A percentile compares a stretch with the other conserved stretches of the same genome.
Evolutionary conservation across 805 yeast genomes (phyloP).

Genomic region (Saccharomyces kudriavzevii): DNA sequence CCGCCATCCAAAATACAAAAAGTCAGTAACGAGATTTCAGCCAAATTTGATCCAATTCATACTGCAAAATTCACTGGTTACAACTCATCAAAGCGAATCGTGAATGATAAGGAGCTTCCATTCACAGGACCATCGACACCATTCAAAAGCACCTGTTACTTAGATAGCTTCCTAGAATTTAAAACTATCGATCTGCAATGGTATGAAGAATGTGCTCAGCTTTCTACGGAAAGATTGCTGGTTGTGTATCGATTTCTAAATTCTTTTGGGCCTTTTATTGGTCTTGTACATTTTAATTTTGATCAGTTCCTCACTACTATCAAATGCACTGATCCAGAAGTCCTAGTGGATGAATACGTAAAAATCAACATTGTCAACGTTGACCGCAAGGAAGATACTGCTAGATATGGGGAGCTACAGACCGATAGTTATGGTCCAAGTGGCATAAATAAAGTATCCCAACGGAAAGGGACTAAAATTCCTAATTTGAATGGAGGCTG

Average conservation of each 20-base stretch:
- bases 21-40: background rate
- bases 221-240: conserved; percentile 10
- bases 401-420: background rate
- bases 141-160: conserved; percentile 8
- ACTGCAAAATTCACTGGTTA: background rate
- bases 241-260: conserved; percentile 19
- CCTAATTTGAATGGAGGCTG: background rate
- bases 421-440: conserved; percentile 9
- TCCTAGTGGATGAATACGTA: conserved; percentile 17
- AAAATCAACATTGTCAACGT: conserved; percentile 2
- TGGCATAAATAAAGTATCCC: background rate
- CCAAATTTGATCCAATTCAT: background rate
- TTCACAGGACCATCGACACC: conserved; percentile 15
- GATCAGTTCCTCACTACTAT: conserved; percentile 21
- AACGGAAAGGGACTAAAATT: background rate
- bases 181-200: conserved; percentile 4
- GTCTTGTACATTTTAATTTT: conserved; percentile 15
- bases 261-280: conserved; percentile 14
- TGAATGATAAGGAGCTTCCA: conserved; percentile 14
- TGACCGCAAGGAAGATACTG: conserved; percentile 2
- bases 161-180: conserved; percentile 11
- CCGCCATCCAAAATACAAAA: background rate
- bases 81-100: background rate
- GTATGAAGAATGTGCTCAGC: background rate
- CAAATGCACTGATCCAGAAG: conserved; percentile 20